phyloP scores from a whole-genome alignment of 345 rosid species.

The Brassica nigra region DNA sequence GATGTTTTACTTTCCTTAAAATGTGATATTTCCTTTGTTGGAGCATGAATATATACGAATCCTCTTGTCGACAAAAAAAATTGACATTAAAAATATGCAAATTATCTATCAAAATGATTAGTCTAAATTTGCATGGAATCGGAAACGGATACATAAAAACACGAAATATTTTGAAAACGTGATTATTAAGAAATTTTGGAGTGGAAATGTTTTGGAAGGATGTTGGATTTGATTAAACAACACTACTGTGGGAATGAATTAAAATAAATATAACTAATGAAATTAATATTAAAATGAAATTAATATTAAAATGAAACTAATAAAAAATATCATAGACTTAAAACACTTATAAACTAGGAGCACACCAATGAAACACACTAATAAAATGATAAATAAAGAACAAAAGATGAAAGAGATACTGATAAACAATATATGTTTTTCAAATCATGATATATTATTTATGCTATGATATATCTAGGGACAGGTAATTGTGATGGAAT shows the following conservation, averaged over 20 bases:
- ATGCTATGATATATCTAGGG: not conserved
- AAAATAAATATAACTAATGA: too few species aligned
- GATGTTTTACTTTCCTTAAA: not conserved
- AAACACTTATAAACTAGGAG: not conserved
- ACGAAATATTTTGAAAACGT: too few species aligned
- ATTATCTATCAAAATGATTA: not conserved
- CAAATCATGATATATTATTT: not conserved
- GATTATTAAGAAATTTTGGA: too few species aligned
- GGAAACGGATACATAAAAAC: too few species aligned
- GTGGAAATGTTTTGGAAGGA: too few species aligned
- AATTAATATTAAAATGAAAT: too few species aligned
- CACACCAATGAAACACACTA: not conserved
- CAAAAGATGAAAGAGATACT: not conserved
- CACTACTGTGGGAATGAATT: too few species aligned
- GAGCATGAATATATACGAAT: conserved; percentile 16
- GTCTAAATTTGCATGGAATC: too few species aligned
- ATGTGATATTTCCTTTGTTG: not conserved
- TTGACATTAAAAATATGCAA: not conserved
- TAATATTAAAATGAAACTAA: too few species aligned
- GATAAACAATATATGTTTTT: not conserved
- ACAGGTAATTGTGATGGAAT: not conserved
- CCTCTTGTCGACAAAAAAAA: not conserved
- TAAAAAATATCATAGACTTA: not conserved
- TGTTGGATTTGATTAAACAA: too few species aligned
- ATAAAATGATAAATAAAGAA: not conserved